These are phyloP conservation scores for Pseudonitzschia multistriata DNA, from an alignment of 108 stramenopile genomes.

Conservation along the genomic window DNA sequence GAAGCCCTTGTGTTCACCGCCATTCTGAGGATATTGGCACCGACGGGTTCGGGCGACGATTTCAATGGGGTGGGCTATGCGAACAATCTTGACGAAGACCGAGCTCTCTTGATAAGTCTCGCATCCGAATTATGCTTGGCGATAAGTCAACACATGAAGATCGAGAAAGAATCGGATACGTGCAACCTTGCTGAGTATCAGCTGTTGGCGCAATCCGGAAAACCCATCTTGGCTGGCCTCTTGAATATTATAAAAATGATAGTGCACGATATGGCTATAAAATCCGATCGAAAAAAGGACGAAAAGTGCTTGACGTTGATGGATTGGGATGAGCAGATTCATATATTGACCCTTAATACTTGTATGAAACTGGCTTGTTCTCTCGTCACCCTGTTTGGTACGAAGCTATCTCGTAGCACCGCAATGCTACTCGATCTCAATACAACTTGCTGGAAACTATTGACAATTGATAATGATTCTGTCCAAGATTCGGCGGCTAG, in stretches of 20 bases:
- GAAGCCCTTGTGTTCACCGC: slow-evolving; percentile 37
- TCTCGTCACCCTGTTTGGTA: slow-evolving; percentile 37
- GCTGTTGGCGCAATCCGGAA: slow-evolving; percentile 21
- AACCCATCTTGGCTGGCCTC: slow-evolving; percentile 31
- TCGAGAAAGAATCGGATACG: slow-evolving; percentile 6
- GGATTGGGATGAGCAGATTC: slow-evolving; percentile 11
- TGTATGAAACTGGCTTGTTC: slow-evolving; percentile 25
- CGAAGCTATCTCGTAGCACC: slow-evolving; percentile 41
- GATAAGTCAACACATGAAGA: slow-evolving; percentile 17
- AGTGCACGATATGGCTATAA: background rate
- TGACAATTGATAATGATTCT: slow-evolving; percentile 11
- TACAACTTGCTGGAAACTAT: slow-evolving; percentile 13
- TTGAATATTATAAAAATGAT: slow-evolving; percentile 16
- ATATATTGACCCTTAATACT: slow-evolving; percentile 23
- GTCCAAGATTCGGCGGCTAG: slow-evolving; percentile 35
- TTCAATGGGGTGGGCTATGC: background rate
- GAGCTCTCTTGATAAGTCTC: slow-evolving; percentile 18
- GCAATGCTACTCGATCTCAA: slow-evolving; percentile 16
- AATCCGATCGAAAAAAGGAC: background rate
- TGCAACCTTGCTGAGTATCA: slow-evolving; percentile 37
- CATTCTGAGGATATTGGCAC: slow-evolving; percentile 25
- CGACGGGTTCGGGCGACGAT: background rate
- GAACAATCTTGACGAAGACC: background rate
- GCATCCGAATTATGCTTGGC: slow-evolving; percentile 33
- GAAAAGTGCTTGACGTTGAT: slow-evolving; percentile 12